Base-by-base conservation (phyloP, 2,329 filamentous ascomycete species). In the Coniochaeta prunicola region DNA sequence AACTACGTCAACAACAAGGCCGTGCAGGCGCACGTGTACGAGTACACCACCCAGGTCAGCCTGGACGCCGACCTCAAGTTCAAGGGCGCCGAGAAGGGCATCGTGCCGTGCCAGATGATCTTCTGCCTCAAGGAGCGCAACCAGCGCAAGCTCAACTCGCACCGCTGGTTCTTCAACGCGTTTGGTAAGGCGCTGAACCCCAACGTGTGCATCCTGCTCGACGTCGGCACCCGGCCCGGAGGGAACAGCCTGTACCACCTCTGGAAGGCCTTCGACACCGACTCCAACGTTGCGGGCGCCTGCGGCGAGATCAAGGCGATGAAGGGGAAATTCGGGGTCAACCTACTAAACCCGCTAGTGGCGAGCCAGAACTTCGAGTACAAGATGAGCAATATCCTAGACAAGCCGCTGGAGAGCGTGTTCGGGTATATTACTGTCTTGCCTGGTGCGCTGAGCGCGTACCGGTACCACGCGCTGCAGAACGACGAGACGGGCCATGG, bases 291-390 rank as follows among this genome's bases (percentile, higher is more conserved):
- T 28, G 94, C 93, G 0, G 96, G 94, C 55, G 94, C 94, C 28
- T 97, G 94, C 63, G 94, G 94, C 64, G 94, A 99, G 73, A 99
- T 99, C 74, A 96, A 93, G 71, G 94, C 94, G 0, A 96, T 96
- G 76, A 96, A 97, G 72, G 94, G 94, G 8, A 91, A 88, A 64
- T 86, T 83, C 26, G 92, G 91, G 69, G 78, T 86, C 5, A 91
- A 93, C 62, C 80, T 99, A 17, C 78, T 99, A 53, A 99, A 99
- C 68, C 94, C 94, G 0, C 80, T 99, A 6, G 93, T 99, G 17
- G 94, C 94, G 0, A 96, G 92, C 53, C 94, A 99, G 68, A 99
- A 99, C 71, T 99, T 99, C 65, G 94, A 99, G 77, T 99, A 99
- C 80, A 99, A 99, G 75, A 97, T 99, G 91, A 96, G 92, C 42